Conservation (phyloP, 805 yeast species). For the Danielozyma ontarioensis region DNA sequence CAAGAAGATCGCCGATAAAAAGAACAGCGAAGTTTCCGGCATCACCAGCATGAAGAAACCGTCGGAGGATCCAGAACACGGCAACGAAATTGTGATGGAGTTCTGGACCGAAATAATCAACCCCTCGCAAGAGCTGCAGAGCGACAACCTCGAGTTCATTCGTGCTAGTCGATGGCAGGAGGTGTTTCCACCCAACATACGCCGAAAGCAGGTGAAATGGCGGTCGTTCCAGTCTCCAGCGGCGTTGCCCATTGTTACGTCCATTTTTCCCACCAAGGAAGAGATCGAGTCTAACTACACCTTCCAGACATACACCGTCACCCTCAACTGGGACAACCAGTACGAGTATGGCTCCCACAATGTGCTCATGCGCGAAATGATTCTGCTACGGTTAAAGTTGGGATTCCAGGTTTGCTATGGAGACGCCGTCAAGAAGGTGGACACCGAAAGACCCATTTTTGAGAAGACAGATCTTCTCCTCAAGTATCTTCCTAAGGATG, state of each 20-base stretch:
- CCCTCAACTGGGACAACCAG: slow-evolving; percentile 55
- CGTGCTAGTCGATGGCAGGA: slow-evolving; percentile 88
- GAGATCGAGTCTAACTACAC: slow-evolving; percentile 72
- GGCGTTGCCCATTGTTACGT: slow-evolving; percentile 76
- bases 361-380: slow-evolving; percentile 79
- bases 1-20: slow-evolving; percentile 1
- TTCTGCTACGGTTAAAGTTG: slow-evolving; percentile 69
- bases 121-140: slow-evolving; percentile 66
- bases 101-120: slow-evolving; percentile 44
- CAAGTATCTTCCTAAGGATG: slow-evolving; percentile 46
- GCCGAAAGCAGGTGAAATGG: slow-evolving; percentile 78
- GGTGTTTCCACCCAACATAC: slow-evolving; percentile 73
- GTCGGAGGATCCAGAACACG: slow-evolving; percentile 6
- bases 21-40: slow-evolving; percentile 2
- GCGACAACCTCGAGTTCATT: slow-evolving; percentile 49
- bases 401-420: slow-evolving; percentile 93
- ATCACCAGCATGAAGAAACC: too few species aligned
- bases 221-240: slow-evolving; percentile 91
- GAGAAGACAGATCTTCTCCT: slow-evolving; percentile 52
- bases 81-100: slow-evolving; percentile 15
- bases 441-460: slow-evolving; percentile 48
- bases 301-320: slow-evolving; percentile 77
- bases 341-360: slow-evolving; percentile 45
- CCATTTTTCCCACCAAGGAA: slow-evolving; percentile 64
- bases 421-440: slow-evolving; percentile 58